Conservation (phyloP, 1,284 basidiomycete genomes). For the Cerrena zonata region DNA sequence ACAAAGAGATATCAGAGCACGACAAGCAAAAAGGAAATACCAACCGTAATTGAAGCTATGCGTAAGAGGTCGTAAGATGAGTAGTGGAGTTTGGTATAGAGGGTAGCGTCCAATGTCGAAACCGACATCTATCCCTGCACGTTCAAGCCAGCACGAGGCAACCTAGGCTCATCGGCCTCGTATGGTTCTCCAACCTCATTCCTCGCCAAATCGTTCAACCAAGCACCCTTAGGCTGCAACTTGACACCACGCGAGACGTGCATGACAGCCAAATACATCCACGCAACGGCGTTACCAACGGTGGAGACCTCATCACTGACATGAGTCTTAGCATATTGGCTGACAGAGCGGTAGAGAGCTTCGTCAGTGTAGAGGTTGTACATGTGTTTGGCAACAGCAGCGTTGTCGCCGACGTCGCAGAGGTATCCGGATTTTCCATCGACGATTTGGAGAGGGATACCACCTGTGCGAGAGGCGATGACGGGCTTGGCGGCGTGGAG, state of each 20-base stretch:
- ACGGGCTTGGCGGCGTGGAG: constrained; percentile 80
- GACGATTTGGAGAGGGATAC: constrained; percentile 82
- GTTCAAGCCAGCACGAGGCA: constrained; percentile 47
- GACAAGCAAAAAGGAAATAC: too few relatives aligned
- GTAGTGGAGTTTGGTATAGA: too few relatives aligned
- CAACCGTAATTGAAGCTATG: too few relatives aligned
- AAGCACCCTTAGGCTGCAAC: constrained; percentile 70
- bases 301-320: constrained; percentile 78
- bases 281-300: constrained; percentile 73
- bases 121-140: constrained; percentile 22
- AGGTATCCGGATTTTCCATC: constrained; percentile 81
- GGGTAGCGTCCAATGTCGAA: neutral
- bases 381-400: constrained; percentile 65
- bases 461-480: constrained; percentile 75
- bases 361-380: constrained; percentile 72
- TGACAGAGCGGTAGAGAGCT: constrained; percentile 55
- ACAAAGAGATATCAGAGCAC: too few relatives aligned
- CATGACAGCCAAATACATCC: constrained; percentile 79
- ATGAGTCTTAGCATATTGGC: constrained; percentile 63
- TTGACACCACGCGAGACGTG: constrained; percentile 61
- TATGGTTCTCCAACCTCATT: constrained; percentile 68
- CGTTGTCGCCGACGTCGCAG: constrained; percentile 67
- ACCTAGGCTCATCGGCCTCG: constrained; percentile 53
- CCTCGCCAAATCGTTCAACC: constrained; percentile 74
- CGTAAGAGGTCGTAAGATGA: too few relatives aligned